phyloP scores from a whole-genome alignment of 805 yeast species.

The Saturnispora besseyi region DNA sequence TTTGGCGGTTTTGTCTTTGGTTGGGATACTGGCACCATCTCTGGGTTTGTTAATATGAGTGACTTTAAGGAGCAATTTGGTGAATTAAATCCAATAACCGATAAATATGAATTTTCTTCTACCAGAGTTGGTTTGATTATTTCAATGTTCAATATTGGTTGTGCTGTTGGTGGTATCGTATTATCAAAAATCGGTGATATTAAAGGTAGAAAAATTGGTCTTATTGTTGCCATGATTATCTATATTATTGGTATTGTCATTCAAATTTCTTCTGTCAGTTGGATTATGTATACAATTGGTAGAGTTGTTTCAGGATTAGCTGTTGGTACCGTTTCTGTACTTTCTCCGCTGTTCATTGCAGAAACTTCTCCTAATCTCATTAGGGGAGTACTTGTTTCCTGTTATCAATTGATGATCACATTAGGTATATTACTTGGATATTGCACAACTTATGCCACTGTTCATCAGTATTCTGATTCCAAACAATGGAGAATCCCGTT shows the following conservation, averaged over 20 bases:
- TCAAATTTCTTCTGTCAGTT: constrained; percentile 48
- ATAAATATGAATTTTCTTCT: constrained; percentile 35
- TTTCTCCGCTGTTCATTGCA: constrained; percentile 86
- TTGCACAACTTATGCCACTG: constrained; percentile 73
- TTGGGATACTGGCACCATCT: constrained; percentile 70
- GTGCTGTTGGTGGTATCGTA: constrained; percentile 60
- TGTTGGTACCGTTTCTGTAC: constrained; percentile 88
- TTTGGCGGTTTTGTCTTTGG: constrained; percentile 75
- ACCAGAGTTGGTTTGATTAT: constrained; percentile 52
- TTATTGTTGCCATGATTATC: constrained; percentile 41
- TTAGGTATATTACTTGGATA: constrained; percentile 94
- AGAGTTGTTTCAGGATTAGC: constrained; percentile 93
- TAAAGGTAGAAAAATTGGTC: constrained; percentile 49
- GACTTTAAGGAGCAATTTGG: constrained; percentile 49
- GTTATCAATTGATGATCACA: constrained; percentile 83
- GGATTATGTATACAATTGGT: constrained; percentile 83
- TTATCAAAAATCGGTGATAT: constrained; percentile 47
- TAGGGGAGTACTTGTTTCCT: constrained; percentile 83
- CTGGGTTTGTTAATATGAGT: constrained; percentile 58
- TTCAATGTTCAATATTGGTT: constrained; percentile 59
- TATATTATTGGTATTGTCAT: constrained; percentile 51
- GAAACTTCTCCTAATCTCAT: constrained; percentile 92
- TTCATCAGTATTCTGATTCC: constrained; percentile 62
- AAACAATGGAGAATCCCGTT: constrained; percentile 78
- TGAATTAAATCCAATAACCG: constrained; percentile 25